These are phyloP conservation scores for Cercospora janseana DNA, from an alignment of 2,329 filamentous ascomycete species.

Conservation along the genomic window DNA sequence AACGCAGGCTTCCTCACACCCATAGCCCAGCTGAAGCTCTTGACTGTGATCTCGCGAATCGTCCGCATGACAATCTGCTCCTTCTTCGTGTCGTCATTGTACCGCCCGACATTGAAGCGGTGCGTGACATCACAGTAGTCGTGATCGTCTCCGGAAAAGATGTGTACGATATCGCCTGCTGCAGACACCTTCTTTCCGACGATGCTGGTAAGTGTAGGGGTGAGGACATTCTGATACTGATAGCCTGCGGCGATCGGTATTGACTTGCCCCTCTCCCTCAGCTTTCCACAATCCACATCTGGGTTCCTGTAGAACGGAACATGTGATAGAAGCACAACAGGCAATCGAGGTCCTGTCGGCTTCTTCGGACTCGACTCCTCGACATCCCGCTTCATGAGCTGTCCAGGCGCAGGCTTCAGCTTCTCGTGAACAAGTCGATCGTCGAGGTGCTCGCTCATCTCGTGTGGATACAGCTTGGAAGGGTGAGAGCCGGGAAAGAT, in stretches of 20 bases:
- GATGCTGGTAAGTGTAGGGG: slow-evolving; percentile 69
- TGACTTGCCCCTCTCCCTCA: slow-evolving; percentile 81
- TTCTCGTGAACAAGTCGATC: slow-evolving; percentile 5
- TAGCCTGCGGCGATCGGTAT: slow-evolving; percentile 77
- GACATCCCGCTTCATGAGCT: slow-evolving; percentile 10
- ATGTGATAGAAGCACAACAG: slow-evolving; percentile 85
- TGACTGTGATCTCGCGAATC: slow-evolving; percentile 82
- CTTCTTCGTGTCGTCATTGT: slow-evolving; percentile 37
- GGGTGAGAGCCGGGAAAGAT: slow-evolving; percentile 40
- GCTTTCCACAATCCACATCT: slow-evolving; percentile 82
- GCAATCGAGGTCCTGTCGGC: slow-evolving; percentile 57
- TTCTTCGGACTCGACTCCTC: slow-evolving; percentile 11
- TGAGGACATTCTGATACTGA: slow-evolving; percentile 95
- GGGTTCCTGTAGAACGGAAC: slow-evolving; percentile 81
- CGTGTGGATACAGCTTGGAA: slow-evolving; percentile 32
- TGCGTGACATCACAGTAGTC: slow-evolving; percentile 94
- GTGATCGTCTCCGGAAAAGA: slow-evolving; percentile 95
- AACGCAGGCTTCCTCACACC: slow-evolving; percentile 86
- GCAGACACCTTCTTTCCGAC: slow-evolving; percentile 65
- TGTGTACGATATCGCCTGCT: slow-evolving; percentile 71
- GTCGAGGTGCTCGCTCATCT: slow-evolving; percentile 36
- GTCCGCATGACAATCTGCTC: slow-evolving; percentile 51
- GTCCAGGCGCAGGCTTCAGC: slow-evolving; percentile 8
- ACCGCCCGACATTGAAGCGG: slow-evolving; percentile 43
- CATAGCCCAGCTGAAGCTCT: slow-evolving; percentile 95